A percentile compares a stretch with the other conserved stretches of the same genome.
Evolutionary conservation across 2,329 filamentous ascomycete genomes (phyloP).

Genomic region (Aspergillus novofumigatus): DNA sequence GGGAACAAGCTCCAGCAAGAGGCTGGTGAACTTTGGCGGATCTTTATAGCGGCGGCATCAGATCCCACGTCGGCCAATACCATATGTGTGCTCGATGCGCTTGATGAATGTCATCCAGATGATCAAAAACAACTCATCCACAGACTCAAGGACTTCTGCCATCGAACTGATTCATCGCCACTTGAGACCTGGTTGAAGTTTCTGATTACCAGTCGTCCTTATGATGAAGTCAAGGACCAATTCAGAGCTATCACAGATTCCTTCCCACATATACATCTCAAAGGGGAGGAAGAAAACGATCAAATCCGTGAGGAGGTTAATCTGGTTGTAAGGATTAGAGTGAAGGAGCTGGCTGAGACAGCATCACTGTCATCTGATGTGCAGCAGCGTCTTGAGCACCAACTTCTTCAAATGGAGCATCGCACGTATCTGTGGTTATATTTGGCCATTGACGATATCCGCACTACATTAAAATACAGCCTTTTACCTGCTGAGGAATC

Average conservation of each 20-base stretch:
- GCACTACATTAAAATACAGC: conserved; percentile 3
- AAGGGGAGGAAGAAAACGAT: conserved; percentile 13
- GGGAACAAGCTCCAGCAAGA: conserved; percentile 14
- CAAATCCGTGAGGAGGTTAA: conserved; percentile 12
- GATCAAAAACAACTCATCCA: conserved; percentile 3
- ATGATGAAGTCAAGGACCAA: conserved; percentile 6
- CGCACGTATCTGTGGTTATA: conserved; percentile 21
- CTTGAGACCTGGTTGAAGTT: conserved; percentile 11
- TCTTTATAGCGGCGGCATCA: conserved; percentile 8
- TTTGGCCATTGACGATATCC: conserved; percentile 13
- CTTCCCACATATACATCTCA: conserved; percentile 7
- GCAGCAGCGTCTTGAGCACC: conserved; percentile 4
- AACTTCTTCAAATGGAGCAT: conserved; percentile 16
- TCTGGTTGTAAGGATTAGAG: conserved; percentile 6
- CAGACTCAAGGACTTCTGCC: conserved; percentile 4
- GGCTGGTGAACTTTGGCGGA: conserved; percentile 11
- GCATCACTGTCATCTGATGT: neutral
- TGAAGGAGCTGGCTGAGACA: conserved; percentile 9
- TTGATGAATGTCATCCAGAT: conserved; percentile 10
- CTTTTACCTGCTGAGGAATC: conserved; percentile 5
- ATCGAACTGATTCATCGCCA: neutral
- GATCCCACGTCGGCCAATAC: conserved; percentile 1
- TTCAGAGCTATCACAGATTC: conserved; percentile 3
- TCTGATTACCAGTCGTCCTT: conserved; percentile 17
- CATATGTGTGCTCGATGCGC: conserved; percentile 15